Evolutionary conservation across 2,329 filamentous ascomycete species (phyloP), one percentile per base, ranked within the genome.

Genomic region (Nigrospora sphaerica): DNA sequence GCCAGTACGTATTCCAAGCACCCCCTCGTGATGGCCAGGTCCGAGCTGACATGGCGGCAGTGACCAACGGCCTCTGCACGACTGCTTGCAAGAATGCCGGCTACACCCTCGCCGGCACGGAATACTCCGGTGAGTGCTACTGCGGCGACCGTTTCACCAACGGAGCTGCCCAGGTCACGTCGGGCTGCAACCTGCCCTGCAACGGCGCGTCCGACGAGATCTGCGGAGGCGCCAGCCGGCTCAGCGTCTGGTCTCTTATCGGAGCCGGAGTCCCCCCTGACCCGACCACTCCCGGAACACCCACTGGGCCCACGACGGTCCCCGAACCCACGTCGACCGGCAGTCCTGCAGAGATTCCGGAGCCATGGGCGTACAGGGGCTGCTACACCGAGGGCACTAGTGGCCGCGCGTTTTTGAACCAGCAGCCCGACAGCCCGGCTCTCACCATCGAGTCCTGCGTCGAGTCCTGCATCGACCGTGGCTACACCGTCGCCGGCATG

Each of bases 401-500:
- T 19, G 54, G 54, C 2, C 50, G 54, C 12, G 49, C 52, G 18
- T 45, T 55, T 9, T 11, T 43, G 7, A 42, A 51, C 41, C 52
- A 56, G 46, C 50, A 56, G 42, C 54, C 54, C 3, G 54, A 56
- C 35, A 56, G 48, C 39, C 19, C 44, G 18, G 43, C 54, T 12
- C 51, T 57, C 23, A 57, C 54, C 6, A 46, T 55, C 38, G 48
- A 55, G 46, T 54, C 46, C 10, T 61, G 58, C 36, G 51, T 59
- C 17, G 17, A 34, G 13, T 47, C 44, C 11, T 61, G 58, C 32
- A 48, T 52, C n/a, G 47, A 32, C 14, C 42, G 50, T 12, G 53
- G 53, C 2, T 64, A 62, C 41, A 52, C 49, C 12, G 52, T 64
- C 23, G 60, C 62, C 19, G 65, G 64, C 19, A 49, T 64, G 40